Conservation (phyloP, 1,284 basidiomycete species). For the Pseudozyma sp. region DNA sequence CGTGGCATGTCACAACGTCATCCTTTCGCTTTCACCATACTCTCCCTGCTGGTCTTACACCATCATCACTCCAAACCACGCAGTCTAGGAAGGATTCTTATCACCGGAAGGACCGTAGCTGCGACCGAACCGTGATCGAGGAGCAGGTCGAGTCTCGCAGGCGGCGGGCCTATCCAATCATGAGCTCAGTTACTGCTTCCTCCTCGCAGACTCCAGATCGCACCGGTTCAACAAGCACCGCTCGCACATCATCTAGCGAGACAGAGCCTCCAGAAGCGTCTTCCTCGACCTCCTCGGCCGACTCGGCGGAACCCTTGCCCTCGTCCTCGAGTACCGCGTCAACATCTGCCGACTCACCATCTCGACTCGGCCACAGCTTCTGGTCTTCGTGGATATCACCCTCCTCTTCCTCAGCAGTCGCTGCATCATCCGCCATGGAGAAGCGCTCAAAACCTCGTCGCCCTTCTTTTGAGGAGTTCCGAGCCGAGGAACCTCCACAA, state of each 20-base stretch:
- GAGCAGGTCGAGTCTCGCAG: slow-evolving; percentile 3
- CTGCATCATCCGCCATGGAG: slow-evolving; percentile 54
- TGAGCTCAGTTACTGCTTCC: slow-evolving; percentile 19
- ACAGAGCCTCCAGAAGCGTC: slow-evolving; percentile 34
- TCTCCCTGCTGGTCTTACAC: too few relatives aligned
- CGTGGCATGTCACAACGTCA: too few relatives aligned
- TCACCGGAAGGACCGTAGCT: background rate
- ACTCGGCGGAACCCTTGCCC: background rate
- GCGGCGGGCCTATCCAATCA: slow-evolving; percentile 7
- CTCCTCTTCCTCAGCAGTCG: slow-evolving; percentile 53
- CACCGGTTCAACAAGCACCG: slow-evolving; percentile 4
- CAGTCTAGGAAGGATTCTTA: too few relatives aligned
- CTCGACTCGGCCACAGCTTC: slow-evolving; percentile 40
- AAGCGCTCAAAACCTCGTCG: slow-evolving; percentile 38
- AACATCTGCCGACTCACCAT: slow-evolving; percentile 24
- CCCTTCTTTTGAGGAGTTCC: slow-evolving; percentile 62
- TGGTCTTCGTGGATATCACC: slow-evolving; percentile 57
- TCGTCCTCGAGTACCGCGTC: background rate
- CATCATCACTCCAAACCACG: too few relatives aligned
- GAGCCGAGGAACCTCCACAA: slow-evolving; percentile 67
- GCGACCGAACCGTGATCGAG: background rate
- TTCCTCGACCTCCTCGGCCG: background rate
- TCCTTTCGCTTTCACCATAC: too few relatives aligned
- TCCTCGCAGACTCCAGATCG: slow-evolving; percentile 15
- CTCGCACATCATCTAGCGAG: slow-evolving; percentile 1